These are phyloP conservation scores for Vigna radiata DNA, from an alignment of 306 rosid species.

Conservation along the genomic window DNA sequence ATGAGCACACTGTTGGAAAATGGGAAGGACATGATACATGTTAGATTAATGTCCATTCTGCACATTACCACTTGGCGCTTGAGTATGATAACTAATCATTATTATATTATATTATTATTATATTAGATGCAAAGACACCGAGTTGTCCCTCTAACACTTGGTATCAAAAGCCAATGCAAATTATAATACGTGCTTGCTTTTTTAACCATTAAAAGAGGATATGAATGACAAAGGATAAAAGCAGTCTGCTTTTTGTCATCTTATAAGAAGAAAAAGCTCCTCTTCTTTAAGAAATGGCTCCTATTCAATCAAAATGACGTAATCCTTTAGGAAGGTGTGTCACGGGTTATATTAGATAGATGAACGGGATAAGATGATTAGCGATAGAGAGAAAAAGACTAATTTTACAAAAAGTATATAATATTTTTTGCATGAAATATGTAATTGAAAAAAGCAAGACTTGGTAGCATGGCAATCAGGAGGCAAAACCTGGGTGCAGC, in stretches of 20 bases:
- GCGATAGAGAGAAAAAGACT: not conserved
- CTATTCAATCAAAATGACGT: slow-evolving; percentile 46
- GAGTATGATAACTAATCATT: slow-evolving; percentile 4
- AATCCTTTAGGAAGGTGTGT: not conserved
- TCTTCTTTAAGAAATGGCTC: not conserved
- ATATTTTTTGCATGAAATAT: not conserved
- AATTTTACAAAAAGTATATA: not conserved
- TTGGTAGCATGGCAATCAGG: not conserved
- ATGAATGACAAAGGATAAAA: slow-evolving; percentile 1
- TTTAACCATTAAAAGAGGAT: slow-evolving; percentile 17
- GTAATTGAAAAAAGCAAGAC: not conserved
- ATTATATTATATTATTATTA: not conserved
- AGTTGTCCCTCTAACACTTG: slow-evolving; percentile 15
- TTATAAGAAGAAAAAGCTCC: not conserved
- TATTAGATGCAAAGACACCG: not conserved
- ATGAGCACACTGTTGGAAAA: not conserved
- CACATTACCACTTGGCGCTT: slow-evolving; percentile 5
- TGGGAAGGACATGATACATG: not conserved
- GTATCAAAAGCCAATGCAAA: slow-evolving; percentile 21
- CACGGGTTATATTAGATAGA: not conserved
- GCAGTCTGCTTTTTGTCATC: not conserved
- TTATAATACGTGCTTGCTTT: not conserved
- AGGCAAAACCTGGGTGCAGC: not conserved
- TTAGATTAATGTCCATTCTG: slow-evolving; percentile 4
- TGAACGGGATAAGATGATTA: not conserved